A percentile compares a stretch with the other conserved stretches of the same genome.
Conservation (phyloP, 2,329 filamentous ascomycete species). For the Hypoxylon sp. region DNA sequence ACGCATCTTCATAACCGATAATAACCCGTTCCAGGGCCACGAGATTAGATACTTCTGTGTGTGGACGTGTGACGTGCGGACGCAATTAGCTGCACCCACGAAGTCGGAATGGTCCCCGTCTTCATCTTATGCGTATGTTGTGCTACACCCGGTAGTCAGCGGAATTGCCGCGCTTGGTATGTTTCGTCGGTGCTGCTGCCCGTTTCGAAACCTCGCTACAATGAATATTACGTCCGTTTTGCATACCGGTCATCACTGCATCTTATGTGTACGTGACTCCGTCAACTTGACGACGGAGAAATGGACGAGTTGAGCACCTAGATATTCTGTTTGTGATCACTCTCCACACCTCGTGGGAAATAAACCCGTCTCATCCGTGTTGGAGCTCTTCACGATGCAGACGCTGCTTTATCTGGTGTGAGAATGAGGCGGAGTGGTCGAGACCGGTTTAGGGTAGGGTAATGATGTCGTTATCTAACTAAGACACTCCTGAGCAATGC, state of each 20-base stretch:
- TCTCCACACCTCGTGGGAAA: constrained; percentile 25
- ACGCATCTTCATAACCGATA: constrained; percentile 34
- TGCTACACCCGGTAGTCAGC: constrained; percentile 43
- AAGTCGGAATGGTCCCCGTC: constrained; percentile 44
- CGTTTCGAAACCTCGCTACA: constrained; percentile 37
- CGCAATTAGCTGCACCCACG: constrained; percentile 43
- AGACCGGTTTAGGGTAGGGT: constrained; percentile 30
- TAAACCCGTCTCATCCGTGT: constrained; percentile 38
- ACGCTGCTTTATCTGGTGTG: constrained; percentile 30
- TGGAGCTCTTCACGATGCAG: constrained; percentile 23
- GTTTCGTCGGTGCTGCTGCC: constrained; percentile 41
- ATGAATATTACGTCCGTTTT: constrained; percentile 30
- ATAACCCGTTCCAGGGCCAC: constrained; percentile 35
- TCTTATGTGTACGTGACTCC: constrained; percentile 27
- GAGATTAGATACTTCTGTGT: constrained; percentile 29
- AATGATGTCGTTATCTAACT: constrained; percentile 46
- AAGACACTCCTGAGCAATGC: constrained; percentile 37
- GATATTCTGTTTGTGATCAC: constrained; percentile 16
- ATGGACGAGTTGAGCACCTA: background rate
- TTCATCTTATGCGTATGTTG: constrained; percentile 43
- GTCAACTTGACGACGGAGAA: constrained; percentile 27
- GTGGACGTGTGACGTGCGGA: constrained; percentile 41
- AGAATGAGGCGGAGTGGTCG: constrained; percentile 30
- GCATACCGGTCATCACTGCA: constrained; percentile 23
- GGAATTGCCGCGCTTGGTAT: constrained; percentile 44